Evolutionary conservation across 2,329 filamentous ascomycete genomes (phyloP).

Genomic region (Cadophora sp.): DNA sequence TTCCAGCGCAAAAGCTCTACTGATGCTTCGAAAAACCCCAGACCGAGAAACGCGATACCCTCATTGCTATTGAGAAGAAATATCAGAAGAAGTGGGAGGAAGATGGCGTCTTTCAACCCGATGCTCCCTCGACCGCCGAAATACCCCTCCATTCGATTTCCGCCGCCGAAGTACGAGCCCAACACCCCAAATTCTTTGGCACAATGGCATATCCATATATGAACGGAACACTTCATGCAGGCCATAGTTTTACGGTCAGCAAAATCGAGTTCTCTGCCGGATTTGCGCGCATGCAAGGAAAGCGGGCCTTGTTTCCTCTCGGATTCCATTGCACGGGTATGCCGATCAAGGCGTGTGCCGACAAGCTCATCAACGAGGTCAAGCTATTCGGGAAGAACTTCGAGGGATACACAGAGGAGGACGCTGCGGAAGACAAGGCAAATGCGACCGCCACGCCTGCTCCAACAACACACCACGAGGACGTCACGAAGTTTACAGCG

Average conservation of each 20-base stretch:
- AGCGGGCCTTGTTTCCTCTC: constrained; percentile 84
- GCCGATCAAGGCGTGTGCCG: constrained; percentile 96
- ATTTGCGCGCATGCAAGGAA: constrained; percentile 89
- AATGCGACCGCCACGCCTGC: constrained; percentile 59
- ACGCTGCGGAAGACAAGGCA: constrained; percentile 57
- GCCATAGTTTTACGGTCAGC: constrained; percentile 88
- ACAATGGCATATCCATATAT: constrained; percentile 81
- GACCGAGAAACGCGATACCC: constrained; percentile 86
- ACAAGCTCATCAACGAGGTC: constrained; percentile 92
- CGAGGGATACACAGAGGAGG: constrained; percentile 73
- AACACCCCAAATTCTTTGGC: constrained; percentile 91
- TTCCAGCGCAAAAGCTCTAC: constrained; percentile 29
- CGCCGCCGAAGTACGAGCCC: constrained; percentile 76
- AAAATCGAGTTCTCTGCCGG: constrained; percentile 94
- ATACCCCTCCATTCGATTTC: constrained; percentile 77
- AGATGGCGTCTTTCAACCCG: constrained; percentile 78
- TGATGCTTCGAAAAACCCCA: constrained; percentile 43
- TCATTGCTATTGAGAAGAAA: constrained; percentile 86
- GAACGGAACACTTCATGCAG: constrained; percentile 89
- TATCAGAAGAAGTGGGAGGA: constrained; percentile 88
- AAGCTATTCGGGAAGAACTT: constrained; percentile 89
- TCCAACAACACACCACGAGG: constrained; percentile 74
- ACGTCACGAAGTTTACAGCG: constrained; percentile 88
- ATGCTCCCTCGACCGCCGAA: constrained; percentile 82
- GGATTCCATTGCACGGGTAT: constrained; percentile 98